Evolutionary conservation across 768 basidiomycete genomes (phyloP), one percentile per base, ranked within the genome.

Genomic region (Russula earlei): DNA sequence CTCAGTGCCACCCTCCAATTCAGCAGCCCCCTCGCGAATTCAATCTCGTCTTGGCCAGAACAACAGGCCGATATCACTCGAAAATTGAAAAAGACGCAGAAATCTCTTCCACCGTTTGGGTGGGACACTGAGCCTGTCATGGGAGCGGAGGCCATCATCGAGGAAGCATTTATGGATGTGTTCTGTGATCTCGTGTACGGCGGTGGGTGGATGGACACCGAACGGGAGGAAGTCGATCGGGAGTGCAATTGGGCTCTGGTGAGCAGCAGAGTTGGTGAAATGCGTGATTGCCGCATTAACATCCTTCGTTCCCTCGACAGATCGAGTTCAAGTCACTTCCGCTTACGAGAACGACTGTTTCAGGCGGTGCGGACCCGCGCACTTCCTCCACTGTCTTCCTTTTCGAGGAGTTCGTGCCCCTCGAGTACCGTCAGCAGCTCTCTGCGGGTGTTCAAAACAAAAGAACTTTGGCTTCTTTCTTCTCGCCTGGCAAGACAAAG

Each of bases 211-310:
- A 83, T 86, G 80, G 87, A 92, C 60, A 69, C 78, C 5, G 84
- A 89, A 63, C 70, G 83, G 3, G 91, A 93, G 62, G 80, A 84
- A 56, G 67, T 83, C 2, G 90, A 91, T 67, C 75, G 87, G 61
- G 90, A 94, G 61, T 89, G 90, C 63, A 92, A 91, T 65, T 97
- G 92, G 92, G 90, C 86, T 19, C 62, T 97, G 74, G 93, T 94
- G 65, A 71, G 83, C 74, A 37, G 4, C 58, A 40, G 25, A 33
- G 8, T 56, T 33, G 9, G 42, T 37, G 19, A 17, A 22, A 6
- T 42, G 38, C 20, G 47, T 25, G 8, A 22, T 34, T 34, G 0
- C 7, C 31, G 15, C 42, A 11, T 29, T 45, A 15, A 25, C 24
- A 29, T 36, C 5, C 19, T 27, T 25, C 14, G 11, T 6, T 11